These are phyloP conservation scores for Penicillium soppii DNA, from an alignment of 495 filamentous ascomycete genomes.

Conservation along the genomic window DNA sequence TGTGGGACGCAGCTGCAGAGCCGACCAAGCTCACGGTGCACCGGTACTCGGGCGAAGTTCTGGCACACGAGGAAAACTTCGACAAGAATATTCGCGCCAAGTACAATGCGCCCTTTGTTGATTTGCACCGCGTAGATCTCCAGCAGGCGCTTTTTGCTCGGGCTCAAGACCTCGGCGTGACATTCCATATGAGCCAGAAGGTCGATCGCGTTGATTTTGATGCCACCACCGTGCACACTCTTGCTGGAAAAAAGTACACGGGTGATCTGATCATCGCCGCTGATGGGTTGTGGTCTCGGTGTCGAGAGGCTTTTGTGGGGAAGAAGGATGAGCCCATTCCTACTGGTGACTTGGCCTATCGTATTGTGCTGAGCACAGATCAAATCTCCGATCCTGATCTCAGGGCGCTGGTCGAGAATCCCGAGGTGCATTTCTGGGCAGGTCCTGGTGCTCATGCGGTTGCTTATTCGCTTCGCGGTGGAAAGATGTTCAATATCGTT, in stretches of 20 bases:
- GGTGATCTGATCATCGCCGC: slow-evolving; percentile 59
- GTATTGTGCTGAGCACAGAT: slow-evolving; percentile 58
- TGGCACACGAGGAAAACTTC: slow-evolving; percentile 52
- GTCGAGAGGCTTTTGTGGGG: slow-evolving; percentile 49
- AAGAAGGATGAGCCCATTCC: slow-evolving; percentile 45
- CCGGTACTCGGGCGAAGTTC: slow-evolving; percentile 53
- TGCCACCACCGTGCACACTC: slow-evolving; percentile 22
- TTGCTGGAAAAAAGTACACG: slow-evolving; percentile 26
- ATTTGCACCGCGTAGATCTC: slow-evolving; percentile 60
- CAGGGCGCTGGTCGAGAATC: slow-evolving; percentile 49
- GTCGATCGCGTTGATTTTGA: slow-evolving; percentile 44
- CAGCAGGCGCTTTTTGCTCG: slow-evolving; percentile 53
- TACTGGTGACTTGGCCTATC: slow-evolving; percentile 69
- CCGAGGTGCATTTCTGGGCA: slow-evolving; percentile 69
- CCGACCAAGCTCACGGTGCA: slow-evolving; percentile 57
- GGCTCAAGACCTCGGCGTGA: slow-evolving; percentile 52
- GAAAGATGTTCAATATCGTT: slow-evolving; percentile 66
- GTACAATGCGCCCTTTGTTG: slow-evolving; percentile 53
- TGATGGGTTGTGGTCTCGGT: slow-evolving; percentile 55
- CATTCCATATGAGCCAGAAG: slow-evolving; percentile 44
- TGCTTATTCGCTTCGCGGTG: slow-evolving; percentile 61
- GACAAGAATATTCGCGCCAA: slow-evolving; percentile 38
- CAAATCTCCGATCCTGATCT: slow-evolving; percentile 45
- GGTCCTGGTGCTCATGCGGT: slow-evolving; percentile 65
- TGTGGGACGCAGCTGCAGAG: slow-evolving; percentile 48